Conservation (phyloP, 2,329 filamentous ascomycete genomes). For the Botrytis medusae region DNA sequence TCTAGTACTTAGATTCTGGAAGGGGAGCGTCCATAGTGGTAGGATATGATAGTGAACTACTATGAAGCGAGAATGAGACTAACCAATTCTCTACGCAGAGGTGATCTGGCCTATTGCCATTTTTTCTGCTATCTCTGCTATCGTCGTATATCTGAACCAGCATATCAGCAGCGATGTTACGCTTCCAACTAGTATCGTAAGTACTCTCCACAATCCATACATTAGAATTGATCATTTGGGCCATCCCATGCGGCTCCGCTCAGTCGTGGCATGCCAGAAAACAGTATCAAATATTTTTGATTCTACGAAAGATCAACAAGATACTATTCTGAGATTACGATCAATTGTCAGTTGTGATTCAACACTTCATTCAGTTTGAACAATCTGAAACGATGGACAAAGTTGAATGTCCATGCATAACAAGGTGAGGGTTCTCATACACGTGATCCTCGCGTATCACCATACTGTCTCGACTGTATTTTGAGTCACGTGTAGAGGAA, state of each 20-base stretch:
- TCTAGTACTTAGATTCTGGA: conserved; percentile 62
- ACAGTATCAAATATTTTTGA: neutral
- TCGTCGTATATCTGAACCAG: conserved; percentile 58
- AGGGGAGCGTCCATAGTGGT: conserved; percentile 59
- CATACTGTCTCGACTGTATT: too few species aligned
- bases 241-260: neutral
- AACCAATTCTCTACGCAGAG: conserved; percentile 37
- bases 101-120: conserved; percentile 57
- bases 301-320: neutral
- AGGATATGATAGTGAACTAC: neutral
- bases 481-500: neutral
- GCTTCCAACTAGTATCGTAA: conserved; percentile 57
- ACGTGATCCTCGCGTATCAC: neutral
- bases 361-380: neutral
- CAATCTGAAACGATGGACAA: neutral
- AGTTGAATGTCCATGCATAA: neutral
- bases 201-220: conserved; percentile 25
- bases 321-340: too few species aligned
- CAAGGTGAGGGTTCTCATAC: neutral
- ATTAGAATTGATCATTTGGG: neutral
- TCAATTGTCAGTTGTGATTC: neutral
- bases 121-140: conserved; percentile 57
- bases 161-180: conserved; percentile 51
- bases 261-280: neutral
- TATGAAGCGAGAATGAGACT: neutral